Conservation (phyloP, 2,329 filamentous ascomycete species). For the Aspergillus texensis region DNA sequence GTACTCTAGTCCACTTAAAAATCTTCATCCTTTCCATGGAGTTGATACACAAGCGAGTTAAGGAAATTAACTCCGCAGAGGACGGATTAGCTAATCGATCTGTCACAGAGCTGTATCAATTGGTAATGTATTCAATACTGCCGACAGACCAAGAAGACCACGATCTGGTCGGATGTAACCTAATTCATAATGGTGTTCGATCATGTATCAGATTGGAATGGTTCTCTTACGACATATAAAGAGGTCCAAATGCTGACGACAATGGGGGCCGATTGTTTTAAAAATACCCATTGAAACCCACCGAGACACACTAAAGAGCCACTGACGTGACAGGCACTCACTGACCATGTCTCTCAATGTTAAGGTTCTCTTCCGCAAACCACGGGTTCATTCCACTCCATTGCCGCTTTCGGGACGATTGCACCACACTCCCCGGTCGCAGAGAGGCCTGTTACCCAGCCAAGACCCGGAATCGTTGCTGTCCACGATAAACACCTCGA, state of each 20-base stretch:
- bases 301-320: background rate
- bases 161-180: background rate
- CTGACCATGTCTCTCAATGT: background rate
- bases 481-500: slow-evolving; percentile 9
- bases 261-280: background rate
- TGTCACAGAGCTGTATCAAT: background rate
- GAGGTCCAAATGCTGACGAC: background rate
- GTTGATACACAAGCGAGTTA: too few relatives aligned
- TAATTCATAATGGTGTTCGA: background rate
- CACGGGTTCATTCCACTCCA: slow-evolving; percentile 12
- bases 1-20: too few relatives aligned
- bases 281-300: background rate
- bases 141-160: background rate
- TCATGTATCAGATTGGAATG: background rate
- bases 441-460: slow-evolving; percentile 9
- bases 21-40: too few relatives aligned
- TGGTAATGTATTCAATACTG: background rate
- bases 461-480: slow-evolving; percentile 5
- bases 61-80: background rate
- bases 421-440: slow-evolving; percentile 16
- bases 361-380: slow-evolving; percentile 9
- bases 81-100: background rate
- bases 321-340: background rate
- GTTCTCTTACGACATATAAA: background rate
- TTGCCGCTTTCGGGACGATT: slow-evolving; percentile 23